Conservation (phyloP, 2,329 filamentous ascomycete genomes). For the Calonectria naviculata region DNA sequence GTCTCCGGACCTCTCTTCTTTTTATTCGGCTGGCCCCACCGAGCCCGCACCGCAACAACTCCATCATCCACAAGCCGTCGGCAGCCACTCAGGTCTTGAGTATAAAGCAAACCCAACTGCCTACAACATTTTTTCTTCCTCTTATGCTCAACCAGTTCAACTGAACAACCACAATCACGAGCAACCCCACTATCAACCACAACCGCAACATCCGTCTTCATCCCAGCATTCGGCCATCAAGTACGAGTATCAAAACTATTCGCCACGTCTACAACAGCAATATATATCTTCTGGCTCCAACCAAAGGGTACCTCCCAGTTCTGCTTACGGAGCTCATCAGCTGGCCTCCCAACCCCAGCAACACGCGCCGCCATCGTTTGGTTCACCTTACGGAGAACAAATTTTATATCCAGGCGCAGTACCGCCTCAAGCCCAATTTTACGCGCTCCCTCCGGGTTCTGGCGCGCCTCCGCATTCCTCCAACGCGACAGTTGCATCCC, state of each 20-base stretch:
- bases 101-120: constrained; percentile 48
- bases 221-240: constrained; percentile 29
- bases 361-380: constrained; percentile 31
- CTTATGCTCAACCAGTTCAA: constrained; percentile 32
- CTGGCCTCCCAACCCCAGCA: constrained; percentile 22
- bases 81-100: constrained; percentile 41
- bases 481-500: constrained; percentile 21
- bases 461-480: constrained; percentile 15
- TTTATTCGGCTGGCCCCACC: constrained; percentile 57
- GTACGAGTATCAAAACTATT: constrained; percentile 37
- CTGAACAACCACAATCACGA: constrained; percentile 39
- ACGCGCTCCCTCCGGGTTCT: constrained; percentile 20
- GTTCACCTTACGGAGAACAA: constrained; percentile 28
- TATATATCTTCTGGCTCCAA: constrained; percentile 23
- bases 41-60: constrained; percentile 48
- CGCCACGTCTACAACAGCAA: constrained; percentile 32
- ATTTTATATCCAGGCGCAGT: constrained; percentile 17
- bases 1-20: constrained; percentile 69
- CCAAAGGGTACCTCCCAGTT: constrained; percentile 13
- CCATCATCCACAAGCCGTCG: constrained; percentile 45
- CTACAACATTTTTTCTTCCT: constrained; percentile 37
- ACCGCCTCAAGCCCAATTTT: constrained; percentile 28
- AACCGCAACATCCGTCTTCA: constrained; percentile 41
- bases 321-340: constrained; percentile 22
- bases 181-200: constrained; percentile 37